Base-by-base conservation (phyloP, 2,329 filamentous ascomycete species). In the Aspergillus neoniger region DNA sequence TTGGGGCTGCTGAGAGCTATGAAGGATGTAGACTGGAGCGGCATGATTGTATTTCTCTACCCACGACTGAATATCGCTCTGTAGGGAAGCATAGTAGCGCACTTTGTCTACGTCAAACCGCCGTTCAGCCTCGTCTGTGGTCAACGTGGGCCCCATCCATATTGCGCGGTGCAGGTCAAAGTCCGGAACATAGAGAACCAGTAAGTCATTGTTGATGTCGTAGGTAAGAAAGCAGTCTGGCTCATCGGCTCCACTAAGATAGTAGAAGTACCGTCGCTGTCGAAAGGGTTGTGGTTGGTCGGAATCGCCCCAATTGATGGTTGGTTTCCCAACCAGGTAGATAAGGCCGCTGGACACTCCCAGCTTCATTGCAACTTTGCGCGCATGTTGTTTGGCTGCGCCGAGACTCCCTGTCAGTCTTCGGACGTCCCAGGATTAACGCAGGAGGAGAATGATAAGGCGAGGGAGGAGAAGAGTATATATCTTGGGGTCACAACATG, bases 181-280 rank as follows among this genome's bases (percentile, higher is more conserved):
- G 67, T 86, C 85, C 2, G 90, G 90, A 51, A 94, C 86, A 84
- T 89, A 95, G 28, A 94, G 83, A 5, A 83, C 86, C 59, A 95
- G 83, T 21, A 79, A 77, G 72, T 93, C 89, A 10, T 77, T 77
- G 32, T 75, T 73, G 62, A 87, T 81, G 69, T 86, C 80, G 70
- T 88, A 88, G 2, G 82, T 84, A 43, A 87, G 67, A 59, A 81
- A 76, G 66, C 83, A 86, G 65, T 85, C 81, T 2, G 84, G 74
- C 60, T 84, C 81, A 56, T 85, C 77, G 21, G 79, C 74, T 58
- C 85, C 85, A 58, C 79, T 83, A 48, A 88, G 70, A 65, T 88
- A 87, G 72, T 85, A 86, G 67, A 88, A 88, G 69, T 87, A 87
- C 21, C 86, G 81, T 63, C 81, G 79, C 69, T 88, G 86, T 14